Conservation (phyloP, 2,329 filamentous ascomycete species). For the Dothiorella sarmentorum region DNA sequence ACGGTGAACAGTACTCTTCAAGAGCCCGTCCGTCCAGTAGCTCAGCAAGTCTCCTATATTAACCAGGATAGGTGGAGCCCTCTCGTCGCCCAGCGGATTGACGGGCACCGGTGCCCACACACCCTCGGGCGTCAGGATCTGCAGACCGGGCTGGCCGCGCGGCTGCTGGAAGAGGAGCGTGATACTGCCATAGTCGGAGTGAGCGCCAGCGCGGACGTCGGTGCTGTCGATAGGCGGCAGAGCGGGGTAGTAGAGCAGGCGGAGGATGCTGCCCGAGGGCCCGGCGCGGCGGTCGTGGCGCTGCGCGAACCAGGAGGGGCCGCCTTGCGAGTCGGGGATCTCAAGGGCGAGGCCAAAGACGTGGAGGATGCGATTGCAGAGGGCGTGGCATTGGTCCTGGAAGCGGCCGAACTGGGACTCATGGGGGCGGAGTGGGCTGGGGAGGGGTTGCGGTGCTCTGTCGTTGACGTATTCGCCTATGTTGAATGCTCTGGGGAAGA, state of each 20-base stretch:
- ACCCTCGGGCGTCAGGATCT: slow-evolving; percentile 64
- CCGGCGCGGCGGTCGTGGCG: slow-evolving; percentile 55
- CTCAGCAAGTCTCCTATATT: slow-evolving; percentile 70
- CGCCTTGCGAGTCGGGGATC: slow-evolving; percentile 40
- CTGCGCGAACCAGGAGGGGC: slow-evolving; percentile 55
- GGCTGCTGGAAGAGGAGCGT: slow-evolving; percentile 78
- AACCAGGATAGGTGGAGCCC: slow-evolving; percentile 64
- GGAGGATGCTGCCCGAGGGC: slow-evolving; percentile 50
- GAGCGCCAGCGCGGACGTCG: slow-evolving; percentile 83
- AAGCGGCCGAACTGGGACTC: slow-evolving; percentile 65
- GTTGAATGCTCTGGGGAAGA: slow-evolving; percentile 74
- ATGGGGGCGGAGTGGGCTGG: slow-evolving; percentile 58
- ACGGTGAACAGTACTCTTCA: slow-evolving; percentile 84
- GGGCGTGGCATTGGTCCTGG: slow-evolving; percentile 63
- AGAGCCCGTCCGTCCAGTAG: slow-evolving; percentile 86
- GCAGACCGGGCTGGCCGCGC: slow-evolving; percentile 74
- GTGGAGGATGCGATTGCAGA: slow-evolving; percentile 69
- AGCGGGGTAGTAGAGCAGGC: slow-evolving; percentile 53
- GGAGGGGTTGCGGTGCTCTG: slow-evolving; percentile 74
- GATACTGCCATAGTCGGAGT: slow-evolving; percentile 73
- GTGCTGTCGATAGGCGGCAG: slow-evolving; percentile 44
- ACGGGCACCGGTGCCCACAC: slow-evolving; percentile 44
- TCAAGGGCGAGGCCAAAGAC: slow-evolving; percentile 76
- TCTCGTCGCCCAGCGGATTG: slow-evolving; percentile 52
- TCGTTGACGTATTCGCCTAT: slow-evolving; percentile 70